phyloP scores from a whole-genome alignment of 305 asterid genomes.

The Fraxinus greggii region DNA sequence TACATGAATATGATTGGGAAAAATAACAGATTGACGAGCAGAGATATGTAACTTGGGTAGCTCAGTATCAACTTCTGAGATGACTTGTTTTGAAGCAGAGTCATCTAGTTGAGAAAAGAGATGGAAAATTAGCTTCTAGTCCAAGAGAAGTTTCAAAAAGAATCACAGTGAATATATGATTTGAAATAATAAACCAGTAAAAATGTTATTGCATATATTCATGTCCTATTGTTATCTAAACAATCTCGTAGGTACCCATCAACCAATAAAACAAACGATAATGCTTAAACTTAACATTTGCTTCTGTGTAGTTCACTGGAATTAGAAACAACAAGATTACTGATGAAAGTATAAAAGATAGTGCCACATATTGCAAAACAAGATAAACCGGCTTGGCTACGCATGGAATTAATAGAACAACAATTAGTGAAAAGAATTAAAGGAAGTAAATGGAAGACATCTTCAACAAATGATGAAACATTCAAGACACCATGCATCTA shows the following conservation, averaged over 20 bases:
- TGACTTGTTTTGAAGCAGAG: conserved; percentile 26
- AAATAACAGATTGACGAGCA: conserved; percentile 42
- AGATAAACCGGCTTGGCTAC: neutral
- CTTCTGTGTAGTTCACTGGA: neutral
- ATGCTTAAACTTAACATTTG: neutral
- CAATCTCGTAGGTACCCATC: neutral
- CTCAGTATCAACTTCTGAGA: conserved; percentile 40
- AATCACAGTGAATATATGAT: conserved; percentile 29
- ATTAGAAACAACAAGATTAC: neutral
- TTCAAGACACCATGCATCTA: neutral
- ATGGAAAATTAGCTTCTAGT: conserved; percentile 23
- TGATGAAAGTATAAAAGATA: neutral
- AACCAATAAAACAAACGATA: neutral
- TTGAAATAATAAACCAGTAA: neutral
- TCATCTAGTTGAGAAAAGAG: conserved; percentile 28
- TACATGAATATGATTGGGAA: conserved; percentile 61
- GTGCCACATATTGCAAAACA: neutral
- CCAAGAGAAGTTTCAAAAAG: conserved; percentile 33
- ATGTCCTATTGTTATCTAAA: neutral
- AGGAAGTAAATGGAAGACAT: neutral
- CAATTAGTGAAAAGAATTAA: conserved; percentile 4
- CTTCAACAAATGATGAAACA: neutral
- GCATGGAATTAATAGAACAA: neutral
- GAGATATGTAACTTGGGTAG: conserved; percentile 31
- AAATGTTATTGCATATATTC: neutral